These are phyloP conservation scores for Punctularia strigosozonata DNA, from an alignment of 768 basidiomycete genomes.

Conservation along the genomic window DNA sequence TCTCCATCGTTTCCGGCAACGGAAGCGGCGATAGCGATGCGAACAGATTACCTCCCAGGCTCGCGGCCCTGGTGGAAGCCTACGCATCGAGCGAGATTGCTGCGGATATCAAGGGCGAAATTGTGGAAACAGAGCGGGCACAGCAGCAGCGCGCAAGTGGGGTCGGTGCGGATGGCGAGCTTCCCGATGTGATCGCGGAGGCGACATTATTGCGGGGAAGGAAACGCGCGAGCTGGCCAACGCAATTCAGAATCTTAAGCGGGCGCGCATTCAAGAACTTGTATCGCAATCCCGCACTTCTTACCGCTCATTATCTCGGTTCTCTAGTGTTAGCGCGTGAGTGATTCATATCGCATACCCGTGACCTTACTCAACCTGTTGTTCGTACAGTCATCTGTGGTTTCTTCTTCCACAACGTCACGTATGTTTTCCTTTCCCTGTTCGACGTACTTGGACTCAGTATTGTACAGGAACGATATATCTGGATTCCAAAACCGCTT, in stretches of 20 bases:
- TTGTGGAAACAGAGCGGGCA: slow-evolving; percentile 26
- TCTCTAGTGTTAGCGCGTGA: slow-evolving; percentile 75
- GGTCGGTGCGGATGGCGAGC: slow-evolving; percentile 25
- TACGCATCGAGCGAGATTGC: slow-evolving; percentile 63
- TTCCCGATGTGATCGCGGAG: slow-evolving; percentile 61
- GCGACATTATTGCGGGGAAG: slow-evolving; percentile 56
- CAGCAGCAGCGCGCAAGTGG: slow-evolving; percentile 15
- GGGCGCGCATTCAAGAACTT: slow-evolving; percentile 97
- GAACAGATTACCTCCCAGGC: slow-evolving; percentile 33
- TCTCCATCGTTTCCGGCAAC: slow-evolving; percentile 22
- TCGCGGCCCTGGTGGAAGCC: slow-evolving; percentile 61
- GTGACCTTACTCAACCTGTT: slow-evolving; percentile 1
- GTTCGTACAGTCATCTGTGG: slow-evolving; percentile 65
- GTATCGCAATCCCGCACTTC: slow-evolving; percentile 86
- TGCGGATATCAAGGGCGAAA: slow-evolving; percentile 47
- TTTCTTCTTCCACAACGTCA: slow-evolving; percentile 84
- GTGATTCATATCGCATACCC: slow-evolving; percentile 16
- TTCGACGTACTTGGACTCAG: background rate
- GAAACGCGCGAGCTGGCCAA: slow-evolving; percentile 75
- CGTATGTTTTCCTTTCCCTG: slow-evolving; percentile 29
- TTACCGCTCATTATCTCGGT: slow-evolving; percentile 83
- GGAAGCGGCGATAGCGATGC: slow-evolving; percentile 12
- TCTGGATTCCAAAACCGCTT: slow-evolving; percentile 94
- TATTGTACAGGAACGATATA: slow-evolving; percentile 62
- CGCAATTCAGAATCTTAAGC: slow-evolving; percentile 90